These are phyloP conservation scores for Citrus reticulata DNA, from an alignment of 345 rosid genomes.

Conservation along the genomic window DNA sequence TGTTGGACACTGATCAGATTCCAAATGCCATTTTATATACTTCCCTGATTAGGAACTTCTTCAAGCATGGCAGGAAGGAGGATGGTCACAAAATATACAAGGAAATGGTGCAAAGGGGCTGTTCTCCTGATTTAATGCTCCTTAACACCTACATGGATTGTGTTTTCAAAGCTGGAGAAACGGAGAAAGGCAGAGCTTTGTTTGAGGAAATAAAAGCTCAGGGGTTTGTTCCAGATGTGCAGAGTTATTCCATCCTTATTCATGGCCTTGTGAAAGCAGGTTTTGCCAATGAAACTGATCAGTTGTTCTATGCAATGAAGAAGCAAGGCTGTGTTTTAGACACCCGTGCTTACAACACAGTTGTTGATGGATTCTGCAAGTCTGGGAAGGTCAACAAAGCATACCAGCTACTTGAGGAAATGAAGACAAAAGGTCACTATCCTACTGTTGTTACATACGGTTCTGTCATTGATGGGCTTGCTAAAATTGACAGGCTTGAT, in stretches of 20 bases:
- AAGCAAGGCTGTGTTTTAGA: conserved; percentile 85
- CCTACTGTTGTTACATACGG: conserved; percentile 95
- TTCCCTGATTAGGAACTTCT: conserved; percentile 80
- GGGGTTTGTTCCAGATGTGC: conserved; percentile 72
- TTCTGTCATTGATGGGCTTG: conserved; percentile 79
- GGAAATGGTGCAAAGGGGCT: conserved; percentile 68
- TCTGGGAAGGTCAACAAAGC: conserved; percentile 90
- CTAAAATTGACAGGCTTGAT: conserved; percentile 92
- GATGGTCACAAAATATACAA: conserved; percentile 96
- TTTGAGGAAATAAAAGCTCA: conserved; percentile 73
- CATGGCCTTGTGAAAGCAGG: conserved; percentile 89
- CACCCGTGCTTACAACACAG: conserved; percentile 75
- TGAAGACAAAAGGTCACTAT: conserved; percentile 74
- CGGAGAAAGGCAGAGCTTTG: conserved; percentile 75
- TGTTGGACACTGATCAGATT: conserved; percentile 59
- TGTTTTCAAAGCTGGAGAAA: conserved; percentile 83
- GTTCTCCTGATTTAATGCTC: conserved; percentile 72
- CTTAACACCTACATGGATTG: conserved; percentile 94
- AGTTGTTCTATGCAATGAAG: conserved; percentile 80
- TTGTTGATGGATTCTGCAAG: conserved; percentile 92
- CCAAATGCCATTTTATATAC: conserved; percentile 74
- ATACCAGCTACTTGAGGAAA: conserved; percentile 91
- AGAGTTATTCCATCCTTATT: conserved; percentile 72
- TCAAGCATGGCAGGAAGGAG: conserved; percentile 71
- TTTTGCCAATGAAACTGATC: conserved; percentile 72